Evolutionary conservation across 805 yeast species (phyloP), one percentile per base, ranked within the genome.

Genomic region (Starmera pachycereana): DNA sequence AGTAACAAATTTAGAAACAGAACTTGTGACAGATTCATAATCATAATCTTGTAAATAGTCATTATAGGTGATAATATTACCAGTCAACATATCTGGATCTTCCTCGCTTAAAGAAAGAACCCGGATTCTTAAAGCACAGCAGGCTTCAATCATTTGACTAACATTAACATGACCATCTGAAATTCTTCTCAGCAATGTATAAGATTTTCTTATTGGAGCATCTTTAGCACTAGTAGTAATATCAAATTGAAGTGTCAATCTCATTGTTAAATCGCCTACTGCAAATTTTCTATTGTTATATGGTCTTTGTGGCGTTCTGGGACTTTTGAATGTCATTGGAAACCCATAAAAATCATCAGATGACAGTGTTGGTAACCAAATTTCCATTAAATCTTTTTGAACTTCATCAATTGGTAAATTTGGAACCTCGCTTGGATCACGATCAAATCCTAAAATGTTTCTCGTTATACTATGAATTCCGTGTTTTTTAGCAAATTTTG

Each of bases 161-260:
- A 47, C 56, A 38, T 53, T 55, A 12, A 53, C 44, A 51, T 49
- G 51, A 8, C 56, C 56, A 40, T 55, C 60, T 3, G 58, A 54
- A 2, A 35, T 28, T 34, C 60, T 40, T 35, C 51, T 43, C 8
- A 43, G 13, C 3, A 54, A 8, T 1, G 33, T 33, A 4, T 41
- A 13, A 5, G 14, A 16, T 25, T 38, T 37, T 12, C n/a, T 34
- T 4, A n/a, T 33, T 11, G 31, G 25, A 12, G 38, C 32, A 11
- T 41, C 41, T 12, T 44, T 33, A 27, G 39, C 29, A 12, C 22
- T 8, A 12, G 19, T 22, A 12, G 8, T 28, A 9, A 13, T 37
- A 4, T 44, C 45, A 32, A 45, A 12, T 14, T 46, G 48, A 19
- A 43, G 18, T 6, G 8, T 16, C 13, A 49, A n/a, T 18, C 37